Percentiles rank a stretch among this genome's conserved stretches.
Conservation (phyloP, 306 rosid genomes). For the Casuarina cunninghamiana region DNA sequence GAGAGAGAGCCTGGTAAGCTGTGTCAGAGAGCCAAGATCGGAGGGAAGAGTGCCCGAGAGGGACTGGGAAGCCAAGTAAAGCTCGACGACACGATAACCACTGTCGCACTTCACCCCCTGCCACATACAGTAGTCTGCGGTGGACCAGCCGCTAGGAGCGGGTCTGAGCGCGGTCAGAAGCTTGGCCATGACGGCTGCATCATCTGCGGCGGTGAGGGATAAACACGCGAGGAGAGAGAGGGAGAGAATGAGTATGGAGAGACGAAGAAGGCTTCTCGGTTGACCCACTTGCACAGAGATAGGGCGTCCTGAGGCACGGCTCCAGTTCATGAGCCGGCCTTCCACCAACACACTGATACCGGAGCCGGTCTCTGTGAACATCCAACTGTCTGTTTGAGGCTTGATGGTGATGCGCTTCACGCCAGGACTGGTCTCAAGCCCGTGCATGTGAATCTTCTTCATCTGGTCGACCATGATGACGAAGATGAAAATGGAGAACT, state of each 20-base stretch:
- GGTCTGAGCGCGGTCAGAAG: background rate
- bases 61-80: slow-evolving; percentile 34
- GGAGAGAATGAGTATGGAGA: too few relatives aligned
- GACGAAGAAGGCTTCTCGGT: too few relatives aligned
- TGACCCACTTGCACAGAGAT: slow-evolving; percentile 53
- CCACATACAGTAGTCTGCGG: slow-evolving; percentile 54
- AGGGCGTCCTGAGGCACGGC: slow-evolving; percentile 98
- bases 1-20: slow-evolving; percentile 49
- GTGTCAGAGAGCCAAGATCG: slow-evolving; percentile 59
- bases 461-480: slow-evolving; percentile 76
- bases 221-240: too few relatives aligned
- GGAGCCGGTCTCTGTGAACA: slow-evolving; percentile 67
- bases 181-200: too few relatives aligned
- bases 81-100: slow-evolving; percentile 49
- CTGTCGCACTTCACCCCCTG: slow-evolving; percentile 47
- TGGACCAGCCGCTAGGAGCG: slow-evolving; percentile 51
- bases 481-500: background rate
- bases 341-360: slow-evolving; percentile 87
- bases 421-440: slow-evolving; percentile 81
- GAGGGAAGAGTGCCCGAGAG: slow-evolving; percentile 73
- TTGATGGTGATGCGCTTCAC: slow-evolving; percentile 85
- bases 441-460: slow-evolving; percentile 81
- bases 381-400: slow-evolving; percentile 98
- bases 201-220: too few relatives aligned
- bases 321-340: slow-evolving; percentile 96